Evolutionary conservation across 805 yeast genomes (phyloP).

Genomic region (Kluyveromyces siamensis): DNA sequence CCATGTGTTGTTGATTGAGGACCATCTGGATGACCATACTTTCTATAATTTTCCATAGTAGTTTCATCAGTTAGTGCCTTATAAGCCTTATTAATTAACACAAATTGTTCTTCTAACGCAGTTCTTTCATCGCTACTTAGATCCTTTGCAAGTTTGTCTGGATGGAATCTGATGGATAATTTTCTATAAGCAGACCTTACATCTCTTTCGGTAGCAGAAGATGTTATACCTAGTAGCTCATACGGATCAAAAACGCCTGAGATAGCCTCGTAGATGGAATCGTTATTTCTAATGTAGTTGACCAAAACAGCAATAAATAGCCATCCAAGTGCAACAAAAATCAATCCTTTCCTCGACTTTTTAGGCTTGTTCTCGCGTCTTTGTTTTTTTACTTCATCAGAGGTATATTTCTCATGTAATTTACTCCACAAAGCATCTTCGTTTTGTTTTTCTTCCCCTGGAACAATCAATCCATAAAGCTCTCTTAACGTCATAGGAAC

Average conservation of each 20-base stretch:
- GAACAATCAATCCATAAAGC: slow-evolving; percentile 18
- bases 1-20: slow-evolving; percentile 87
- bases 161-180: slow-evolving; percentile 82
- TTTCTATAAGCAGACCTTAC: slow-evolving; percentile 79
- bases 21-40: slow-evolving; percentile 97
- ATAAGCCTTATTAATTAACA: slow-evolving; percentile 82
- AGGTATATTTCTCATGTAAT: slow-evolving; percentile 15
- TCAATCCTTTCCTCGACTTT: slow-evolving; percentile 14
- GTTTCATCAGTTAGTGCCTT: slow-evolving; percentile 89
- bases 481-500: slow-evolving; percentile 49
- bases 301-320: slow-evolving; percentile 36
- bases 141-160: slow-evolving; percentile 74
- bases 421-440: slow-evolving; percentile 7
- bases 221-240: slow-evolving; percentile 66
- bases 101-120: slow-evolving; percentile 65
- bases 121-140: slow-evolving; percentile 46
- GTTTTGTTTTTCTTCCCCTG: slow-evolving; percentile 1
- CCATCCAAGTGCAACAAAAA: slow-evolving; percentile 51
- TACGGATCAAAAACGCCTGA: slow-evolving; percentile 72
- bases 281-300: slow-evolving; percentile 31
- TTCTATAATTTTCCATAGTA: slow-evolving; percentile 69
- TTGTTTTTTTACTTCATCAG: slow-evolving; percentile 14
- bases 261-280: slow-evolving; percentile 38
- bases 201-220: slow-evolving; percentile 62
- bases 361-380: slow-evolving; percentile 12